Conservation (phyloP, 2,329 filamentous ascomycete genomes). For the Teratosphaeria viscida region DNA sequence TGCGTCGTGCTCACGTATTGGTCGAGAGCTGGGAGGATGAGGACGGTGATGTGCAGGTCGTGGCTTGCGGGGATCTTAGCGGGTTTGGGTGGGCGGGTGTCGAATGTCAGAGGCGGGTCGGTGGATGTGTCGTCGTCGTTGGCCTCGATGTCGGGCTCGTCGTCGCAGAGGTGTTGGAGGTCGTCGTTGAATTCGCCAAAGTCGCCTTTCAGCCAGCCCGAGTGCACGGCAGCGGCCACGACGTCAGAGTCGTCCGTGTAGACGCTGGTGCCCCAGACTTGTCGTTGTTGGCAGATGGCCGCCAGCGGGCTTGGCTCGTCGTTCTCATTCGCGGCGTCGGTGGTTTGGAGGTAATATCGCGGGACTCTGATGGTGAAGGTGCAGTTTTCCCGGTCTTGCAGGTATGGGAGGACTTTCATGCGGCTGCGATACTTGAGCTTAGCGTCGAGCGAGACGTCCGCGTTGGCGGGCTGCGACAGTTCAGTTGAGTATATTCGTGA, state of each 20-base stretch:
- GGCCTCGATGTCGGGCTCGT: conserved; percentile 16
- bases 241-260: conserved; percentile 96
- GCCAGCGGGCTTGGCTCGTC: conserved; percentile 51
- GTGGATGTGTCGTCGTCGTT: not conserved
- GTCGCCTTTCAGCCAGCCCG: conserved; percentile 82
- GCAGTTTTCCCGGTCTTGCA: conserved; percentile 73
- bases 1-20: conserved; percentile 65
- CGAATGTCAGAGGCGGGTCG: conserved; percentile 35
- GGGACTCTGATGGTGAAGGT: conserved; percentile 83
- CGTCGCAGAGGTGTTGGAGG: conserved; percentile 17
- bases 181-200: conserved; percentile 51
- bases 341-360: conserved; percentile 46
- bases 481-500: conserved; percentile 69
- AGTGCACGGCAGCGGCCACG: conserved; percentile 84
- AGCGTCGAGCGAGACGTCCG: conserved; percentile 32
- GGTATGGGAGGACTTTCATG: conserved; percentile 65
- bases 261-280: conserved; percentile 85
- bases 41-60: conserved; percentile 76
- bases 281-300: conserved; percentile 70
- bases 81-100: conserved; percentile 41
- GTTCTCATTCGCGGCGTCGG: conserved; percentile 30
- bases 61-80: conserved; percentile 54
- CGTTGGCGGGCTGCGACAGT: conserved; percentile 38
- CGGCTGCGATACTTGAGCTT: conserved; percentile 48
- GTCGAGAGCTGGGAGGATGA: conserved; percentile 70